Base-by-base conservation (phyloP, 306 rosid species). In the Vicia faba region DNA sequence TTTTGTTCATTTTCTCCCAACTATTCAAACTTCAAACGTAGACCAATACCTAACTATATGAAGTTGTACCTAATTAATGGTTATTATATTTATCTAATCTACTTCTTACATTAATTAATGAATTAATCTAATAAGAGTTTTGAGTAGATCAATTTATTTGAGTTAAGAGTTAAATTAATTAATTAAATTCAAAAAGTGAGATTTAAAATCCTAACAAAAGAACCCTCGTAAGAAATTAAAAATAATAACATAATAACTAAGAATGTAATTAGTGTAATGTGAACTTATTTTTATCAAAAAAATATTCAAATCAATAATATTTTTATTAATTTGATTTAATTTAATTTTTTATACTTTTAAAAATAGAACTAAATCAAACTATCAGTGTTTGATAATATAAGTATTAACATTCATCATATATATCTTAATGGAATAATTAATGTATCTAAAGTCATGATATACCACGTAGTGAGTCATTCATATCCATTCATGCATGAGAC, bases 41-140 rank as follows among this genome's bases (percentile, higher is more conserved):
- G 66, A 66, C 61, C 38, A 51, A 31, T 60, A 70, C 75, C 71
- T 51, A 65, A 58, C 44, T 26, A 39, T 12, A 12, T 5, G 26
- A 72, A 53, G 56, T 28, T 64, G 49, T 64, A 73, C 79, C 79
- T 74, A 74, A 74, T 58, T 46, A 12, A 56, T 64, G 51, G 63
- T 70, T 46, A 55, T 40, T 45, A 45, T 56, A 66, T 53, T 40
- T 55, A 54, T 56, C 72, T 16, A 16, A 48, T 36, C 33, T 46
- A 64, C 23, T 64, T 64, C 49, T 60, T 36, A 76, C 4, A 68
- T 55, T 35, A 31, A 29, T 13, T 29, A 29, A n/a, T 29, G 28
- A 69, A 31, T 33, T 33, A 33, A 12, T 49, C 66, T 16, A 61
- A 15, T 45, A 5, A 44, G 6, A 45, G 10, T 7, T 3, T 45